Evolutionary conservation across 352 stramenopile genomes (phyloP).

Genomic region (Hyaloperonospora brassicae): DNA sequence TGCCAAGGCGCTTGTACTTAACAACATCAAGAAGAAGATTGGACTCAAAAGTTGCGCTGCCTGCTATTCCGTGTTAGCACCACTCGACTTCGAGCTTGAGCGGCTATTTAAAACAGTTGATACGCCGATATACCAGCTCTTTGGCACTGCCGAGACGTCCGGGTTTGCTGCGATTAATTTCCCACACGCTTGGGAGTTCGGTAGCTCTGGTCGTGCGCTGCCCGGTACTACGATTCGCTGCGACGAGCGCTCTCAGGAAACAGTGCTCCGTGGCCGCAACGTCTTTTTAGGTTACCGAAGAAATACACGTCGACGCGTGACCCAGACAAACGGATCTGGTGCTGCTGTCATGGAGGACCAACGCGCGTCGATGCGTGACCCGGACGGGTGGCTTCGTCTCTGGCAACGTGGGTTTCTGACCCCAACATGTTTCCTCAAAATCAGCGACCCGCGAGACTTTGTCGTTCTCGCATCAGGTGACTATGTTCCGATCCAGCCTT

Average conservation of each 20-base stretch:
- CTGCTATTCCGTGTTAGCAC: slow-evolving; percentile 70
- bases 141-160: slow-evolving; percentile 53
- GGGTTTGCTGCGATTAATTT: slow-evolving; percentile 71
- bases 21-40: slow-evolving; percentile 73
- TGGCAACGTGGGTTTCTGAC: slow-evolving; percentile 54
- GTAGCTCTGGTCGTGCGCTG: slow-evolving; percentile 53
- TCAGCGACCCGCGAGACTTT: slow-evolving; percentile 62
- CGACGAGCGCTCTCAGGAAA: slow-evolving; percentile 55
- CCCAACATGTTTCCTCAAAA: slow-evolving; percentile 62
- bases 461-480: slow-evolving; percentile 68
- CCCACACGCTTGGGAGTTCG: slow-evolving; percentile 65
- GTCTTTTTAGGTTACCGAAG: slow-evolving; percentile 64
- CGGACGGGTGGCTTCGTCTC: slow-evolving; percentile 48
- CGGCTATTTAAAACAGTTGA: slow-evolving; percentile 80
- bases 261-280: slow-evolving; percentile 57
- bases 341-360: slow-evolving; percentile 12
- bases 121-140: slow-evolving; percentile 74
- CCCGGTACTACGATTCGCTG: slow-evolving; percentile 49
- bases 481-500: slow-evolving; percentile 57
- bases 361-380: slow-evolving; percentile 12
- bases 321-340: slow-evolving; percentile 4
- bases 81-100: slow-evolving; percentile 72
- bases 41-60: slow-evolving; percentile 62
- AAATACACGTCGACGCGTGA: slow-evolving; percentile 2
- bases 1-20: slow-evolving; percentile 69